Evolutionary conservation across 805 yeast species (phyloP).

Genomic region (Candida loeiensis): DNA sequence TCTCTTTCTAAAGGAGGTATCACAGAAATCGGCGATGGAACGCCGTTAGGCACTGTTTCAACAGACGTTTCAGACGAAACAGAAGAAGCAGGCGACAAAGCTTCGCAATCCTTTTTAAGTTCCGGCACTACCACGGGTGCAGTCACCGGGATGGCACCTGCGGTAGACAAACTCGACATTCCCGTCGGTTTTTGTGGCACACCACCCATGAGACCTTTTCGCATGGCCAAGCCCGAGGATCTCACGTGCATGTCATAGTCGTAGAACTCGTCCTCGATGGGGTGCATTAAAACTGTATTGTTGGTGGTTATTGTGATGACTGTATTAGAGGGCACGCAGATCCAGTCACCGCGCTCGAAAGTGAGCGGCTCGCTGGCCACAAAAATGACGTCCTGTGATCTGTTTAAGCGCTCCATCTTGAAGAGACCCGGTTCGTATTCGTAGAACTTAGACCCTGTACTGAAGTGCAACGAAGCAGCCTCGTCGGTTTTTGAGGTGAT

Average conservation of each 20-base stretch:
- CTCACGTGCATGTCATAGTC: slow-evolving; percentile 66
- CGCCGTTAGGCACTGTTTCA: slow-evolving; percentile 13
- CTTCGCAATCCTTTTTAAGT: slow-evolving; percentile 5
- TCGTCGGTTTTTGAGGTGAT: slow-evolving; percentile 87
- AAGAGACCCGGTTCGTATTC: slow-evolving; percentile 91
- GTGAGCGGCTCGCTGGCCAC: slow-evolving; percentile 96
- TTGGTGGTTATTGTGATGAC: slow-evolving; percentile 67
- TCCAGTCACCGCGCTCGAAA: slow-evolving; percentile 96
- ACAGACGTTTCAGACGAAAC: slow-evolving; percentile 2
- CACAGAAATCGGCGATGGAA: slow-evolving; percentile 23
- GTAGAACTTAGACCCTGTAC: slow-evolving; percentile 86
- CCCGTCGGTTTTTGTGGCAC: slow-evolving; percentile 57
- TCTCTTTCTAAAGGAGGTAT: slow-evolving; percentile 37
- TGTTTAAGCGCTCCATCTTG: slow-evolving; percentile 88
- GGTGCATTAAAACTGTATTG: slow-evolving; percentile 87
- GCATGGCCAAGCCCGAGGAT: slow-evolving; percentile 77
- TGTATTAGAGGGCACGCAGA: slow-evolving; percentile 92
- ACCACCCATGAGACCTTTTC: slow-evolving; percentile 90
- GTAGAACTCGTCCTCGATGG: slow-evolving; percentile 85
- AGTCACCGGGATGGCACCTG: slow-evolving; percentile 1
- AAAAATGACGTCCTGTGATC: slow-evolving; percentile 93
- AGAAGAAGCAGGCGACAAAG: slow-evolving; percentile 2
- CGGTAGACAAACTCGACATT: neutral
- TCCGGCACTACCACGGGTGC: too few relatives aligned
- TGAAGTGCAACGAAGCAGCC: slow-evolving; percentile 93